Percentiles rank a stretch among this genome's conserved stretches.
These are phyloP conservation scores for Trichophyton mentagrophytes DNA, from an alignment of 2,329 filamentous ascomycete genomes.

Conservation along the genomic window DNA sequence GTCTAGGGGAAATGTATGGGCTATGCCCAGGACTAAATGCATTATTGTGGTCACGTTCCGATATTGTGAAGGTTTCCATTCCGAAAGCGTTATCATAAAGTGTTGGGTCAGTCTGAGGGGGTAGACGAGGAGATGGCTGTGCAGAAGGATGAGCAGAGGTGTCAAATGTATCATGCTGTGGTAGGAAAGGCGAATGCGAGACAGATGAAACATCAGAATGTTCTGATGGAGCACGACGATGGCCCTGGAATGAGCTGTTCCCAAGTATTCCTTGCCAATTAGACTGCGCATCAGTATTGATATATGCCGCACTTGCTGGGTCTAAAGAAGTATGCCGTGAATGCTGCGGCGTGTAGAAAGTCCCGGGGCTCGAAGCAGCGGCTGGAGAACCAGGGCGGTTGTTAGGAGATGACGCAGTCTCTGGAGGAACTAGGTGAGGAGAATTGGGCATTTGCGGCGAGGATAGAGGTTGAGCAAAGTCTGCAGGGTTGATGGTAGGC, in stretches of 20 bases:
- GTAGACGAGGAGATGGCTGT: conserved; percentile 57
- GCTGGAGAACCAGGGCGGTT: conserved; percentile 8
- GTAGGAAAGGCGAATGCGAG: conserved; percentile 69
- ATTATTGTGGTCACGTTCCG: conserved; percentile 44
- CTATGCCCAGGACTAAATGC: conserved; percentile 54
- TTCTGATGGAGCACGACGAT: conserved; percentile 77
- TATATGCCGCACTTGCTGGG: conserved; percentile 47
- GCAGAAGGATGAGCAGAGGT: conserved; percentile 35
- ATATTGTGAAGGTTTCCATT: conserved; percentile 69
- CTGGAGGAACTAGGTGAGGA: conserved; percentile 10
- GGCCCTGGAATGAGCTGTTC: conserved; percentile 57
- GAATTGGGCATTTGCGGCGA: conserved; percentile 30
- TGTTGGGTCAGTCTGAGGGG: conserved; percentile 54
- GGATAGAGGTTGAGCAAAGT: conserved; percentile 32
- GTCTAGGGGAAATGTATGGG: conserved; percentile 54
- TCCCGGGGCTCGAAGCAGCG: conserved; percentile 8
- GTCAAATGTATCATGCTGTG: conserved; percentile 68
- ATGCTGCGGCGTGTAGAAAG: conserved; percentile 42
- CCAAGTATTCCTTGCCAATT: conserved; percentile 47
- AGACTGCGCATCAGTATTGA: conserved; percentile 36
- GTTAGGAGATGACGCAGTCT: conserved; percentile 7
- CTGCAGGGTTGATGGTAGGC: conserved; percentile 35
- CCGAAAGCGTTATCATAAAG: conserved; percentile 67
- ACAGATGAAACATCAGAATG: conserved; percentile 81
- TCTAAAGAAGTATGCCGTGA: conserved; percentile 50